Evolutionary conservation across 2,329 filamentous ascomycete species (phyloP), one percentile per base, ranked within the genome.

Genomic region (Xylariaceae sp.): DNA sequence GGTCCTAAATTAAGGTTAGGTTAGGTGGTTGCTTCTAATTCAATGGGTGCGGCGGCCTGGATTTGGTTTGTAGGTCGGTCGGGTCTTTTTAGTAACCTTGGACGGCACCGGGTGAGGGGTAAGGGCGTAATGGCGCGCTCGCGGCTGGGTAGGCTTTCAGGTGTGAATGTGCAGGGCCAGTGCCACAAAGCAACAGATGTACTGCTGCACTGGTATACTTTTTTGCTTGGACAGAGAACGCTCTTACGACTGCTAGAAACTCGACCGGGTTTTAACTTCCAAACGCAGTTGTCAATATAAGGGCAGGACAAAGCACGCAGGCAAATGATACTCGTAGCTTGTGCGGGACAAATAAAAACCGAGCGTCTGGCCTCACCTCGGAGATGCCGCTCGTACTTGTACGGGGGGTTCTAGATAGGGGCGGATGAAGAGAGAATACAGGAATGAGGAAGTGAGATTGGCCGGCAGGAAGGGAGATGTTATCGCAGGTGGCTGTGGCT

Each of bases 371-470:
- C 11, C 21, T 24, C 7, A 7, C 21, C 11, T 6, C 21, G 7
- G 6, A 24, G 21, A 11, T 24, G 15, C 12, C 14, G 17, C 16
- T 24, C 5, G 3, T 16, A 13, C 12, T 6, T 26, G 16, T 31
- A 27, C 3, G 29, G n/a, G 28, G 18, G 7, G 29, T 33, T 23
- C 17, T n/a, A 21, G 34, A 29, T 27, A 30, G 31, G 21, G 31
- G 36, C 21, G 30, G 24, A 26, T 14, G 13, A 37, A 27, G 18
- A 31, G 31, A n/a, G 21, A 27, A 21, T 34, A 34, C 16, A 32
- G n/a, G 13, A 27, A 33, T 30, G 28, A 43, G 34, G 23, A 35
- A 14, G 16, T 34, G 31, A 30, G 32, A 31, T 16, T 13, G 31
- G 23, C 13, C 5, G 11, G n/a, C 15, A 30, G n/a, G 29, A n/a